Evolutionary conservation across 225 moss, liverwort and hornwort species (phyloP), one percentile per base, ranked within the genome.

Genomic region (Neckera pumila): DNA sequence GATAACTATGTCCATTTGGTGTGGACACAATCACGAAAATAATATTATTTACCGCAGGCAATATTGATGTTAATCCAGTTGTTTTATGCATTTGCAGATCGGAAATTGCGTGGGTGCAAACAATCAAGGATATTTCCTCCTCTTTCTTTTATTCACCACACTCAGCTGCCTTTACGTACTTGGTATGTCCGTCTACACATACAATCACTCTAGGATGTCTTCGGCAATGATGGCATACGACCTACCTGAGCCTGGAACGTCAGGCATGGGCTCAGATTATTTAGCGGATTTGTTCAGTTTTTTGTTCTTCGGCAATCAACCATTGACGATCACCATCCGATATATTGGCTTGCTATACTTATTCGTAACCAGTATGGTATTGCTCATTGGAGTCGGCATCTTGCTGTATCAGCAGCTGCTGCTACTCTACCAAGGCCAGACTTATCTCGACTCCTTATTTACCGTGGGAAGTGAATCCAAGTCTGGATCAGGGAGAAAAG

Each of bases 101-200:
- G 95, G 97, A 57, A 98, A 97, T 85, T 98, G 98, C 85, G 98
- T 98, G 49, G 98, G 98, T 86, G 95, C 95, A 79, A 93, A 94
- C 87, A 98, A 98, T 49, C 98, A 98, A 73, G 92, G 97, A 49
- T 93, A 96, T 64, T 98, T 98, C 36, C 91, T 98, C 72, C 94
- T 96, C 72, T 98, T 98, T 86, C 95, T 98, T 18, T 17, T 94
- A 7, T 97, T 93, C 91, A 95, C 96, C 36, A 84, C 90, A 65
- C 54, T 93, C 71, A 95, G 97, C 76, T 91, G 93, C 86, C 84
- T 97, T n/a, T 98, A 98, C 51, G 92, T 97, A 51, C 95, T 96
- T 30, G 89, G 86, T n/a, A 94, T 98, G 96, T 93, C 88, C 12
- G 30, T 92, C 17, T 98, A 94, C 88, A 92, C 96, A 38, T 96